Conservation (phyloP, 768 basidiomycete species). For the Trametes cingulata region DNA sequence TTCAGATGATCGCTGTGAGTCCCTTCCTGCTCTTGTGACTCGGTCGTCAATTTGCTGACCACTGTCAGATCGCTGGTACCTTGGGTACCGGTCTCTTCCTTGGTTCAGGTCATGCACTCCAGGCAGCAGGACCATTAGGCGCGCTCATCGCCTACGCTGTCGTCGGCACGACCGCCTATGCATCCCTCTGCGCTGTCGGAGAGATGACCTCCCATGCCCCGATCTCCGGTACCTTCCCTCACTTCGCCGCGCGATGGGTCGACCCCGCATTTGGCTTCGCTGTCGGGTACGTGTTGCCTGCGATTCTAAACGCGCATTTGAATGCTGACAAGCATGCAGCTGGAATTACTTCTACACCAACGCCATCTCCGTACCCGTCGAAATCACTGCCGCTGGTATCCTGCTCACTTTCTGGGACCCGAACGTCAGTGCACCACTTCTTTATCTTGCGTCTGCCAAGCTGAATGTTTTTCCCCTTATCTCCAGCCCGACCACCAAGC, state of each 20-base stretch:
- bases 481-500: conserved; percentile 49
- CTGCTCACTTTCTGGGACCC: conserved; percentile 74
- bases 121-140: conserved; percentile 63
- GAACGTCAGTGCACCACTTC: conserved; percentile 41
- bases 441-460: neutral
- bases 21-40: neutral
- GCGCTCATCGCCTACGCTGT: conserved; percentile 64
- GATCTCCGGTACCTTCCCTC: conserved; percentile 76
- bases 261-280: conserved; percentile 40
- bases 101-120: conserved; percentile 64
- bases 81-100: conserved; percentile 76
- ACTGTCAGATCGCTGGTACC: conserved; percentile 65
- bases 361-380: conserved; percentile 68
- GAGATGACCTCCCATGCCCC: conserved; percentile 85
- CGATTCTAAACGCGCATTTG: neutral
- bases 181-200: conserved; percentile 66
- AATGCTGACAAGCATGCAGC: conserved; percentile 8
- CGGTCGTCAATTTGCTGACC: neutral
- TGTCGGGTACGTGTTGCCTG: conserved; percentile 27
- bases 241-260: conserved; percentile 51
- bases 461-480: neutral
- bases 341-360: conserved; percentile 42
- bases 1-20: conserved; percentile 77
- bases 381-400: conserved; percentile 71
- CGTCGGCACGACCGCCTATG: conserved; percentile 67